Conservation (phyloP, 371 early-diverging fungal genomes). For the Encephalitozoon romaleae region DNA sequence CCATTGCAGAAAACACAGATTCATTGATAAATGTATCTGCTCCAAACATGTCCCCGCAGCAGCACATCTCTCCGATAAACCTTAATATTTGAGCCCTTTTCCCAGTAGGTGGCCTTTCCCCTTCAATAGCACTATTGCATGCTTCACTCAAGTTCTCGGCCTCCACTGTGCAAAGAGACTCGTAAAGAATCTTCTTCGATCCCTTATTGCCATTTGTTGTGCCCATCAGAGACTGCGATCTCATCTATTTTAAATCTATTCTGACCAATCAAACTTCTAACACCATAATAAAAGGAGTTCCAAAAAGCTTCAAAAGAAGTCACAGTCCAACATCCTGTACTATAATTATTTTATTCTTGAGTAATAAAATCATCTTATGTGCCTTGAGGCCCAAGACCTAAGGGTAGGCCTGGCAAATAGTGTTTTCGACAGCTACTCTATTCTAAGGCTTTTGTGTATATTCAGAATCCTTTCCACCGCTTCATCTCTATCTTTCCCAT, state of each 20-base stretch:
- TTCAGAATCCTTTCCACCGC: neutral
- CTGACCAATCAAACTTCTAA: neutral
- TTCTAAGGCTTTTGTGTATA: neutral
- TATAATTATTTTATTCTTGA: neutral
- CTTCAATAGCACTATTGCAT: constrained; percentile 7
- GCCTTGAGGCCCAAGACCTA: neutral
- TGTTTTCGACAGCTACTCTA: neutral
- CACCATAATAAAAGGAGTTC: neutral
- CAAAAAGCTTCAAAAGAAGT: neutral
- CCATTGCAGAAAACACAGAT: neutral
- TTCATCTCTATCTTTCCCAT: neutral
- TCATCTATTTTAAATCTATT: neutral
- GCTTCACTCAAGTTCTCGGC: neutral
- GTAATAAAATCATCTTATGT: neutral
- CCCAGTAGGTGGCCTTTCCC: neutral
- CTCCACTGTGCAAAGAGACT: neutral
- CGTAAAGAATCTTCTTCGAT: neutral
- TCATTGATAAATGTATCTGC: neutral
- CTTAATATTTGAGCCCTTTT: neutral
- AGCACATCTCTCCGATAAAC: neutral
- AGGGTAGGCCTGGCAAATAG: neutral
- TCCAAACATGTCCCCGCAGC: neutral
- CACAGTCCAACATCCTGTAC: neutral
- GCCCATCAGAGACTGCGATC: neutral
- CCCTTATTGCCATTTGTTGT: neutral